Base-by-base conservation (phyloP, 2,329 filamentous ascomycete genomes). In the Emergomyces pasteurianus region DNA sequence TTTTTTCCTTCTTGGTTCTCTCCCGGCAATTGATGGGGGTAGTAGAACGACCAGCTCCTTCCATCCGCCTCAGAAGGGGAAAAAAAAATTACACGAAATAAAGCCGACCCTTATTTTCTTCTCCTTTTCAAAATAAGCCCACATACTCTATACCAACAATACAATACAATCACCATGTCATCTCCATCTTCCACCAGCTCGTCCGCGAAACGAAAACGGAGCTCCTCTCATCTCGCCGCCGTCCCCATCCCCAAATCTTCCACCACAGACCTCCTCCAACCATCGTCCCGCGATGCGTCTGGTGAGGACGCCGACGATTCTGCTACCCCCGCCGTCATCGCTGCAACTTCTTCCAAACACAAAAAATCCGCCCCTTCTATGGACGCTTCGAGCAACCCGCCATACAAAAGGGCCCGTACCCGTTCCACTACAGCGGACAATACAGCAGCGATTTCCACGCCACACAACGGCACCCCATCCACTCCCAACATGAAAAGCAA, bases 231-330 rank as follows among this genome's bases (percentile, higher is more conserved):
- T n/a, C 53, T 47, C 26, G 38, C 82, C 60, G 78, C 78, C 62
- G 82, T 80, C 63, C 75, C 77, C 58, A 74, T 78, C 64, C 77
- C 80, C 63, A 75, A 80, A 66, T 71, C 79, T 63, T 71, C 77
- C 67, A 77, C 82, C 61, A 81, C 84, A 50, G 83, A 87, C 70
- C 79, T 85, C 57, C 81, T 86, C 66, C 84, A 86, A 72, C 81
- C 88, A 42, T 90, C 88, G 21, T 92, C 89, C 42, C 84, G 88
- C 71, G 89, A 95, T 77, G 89, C 88, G 63, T 92, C 89, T 18
- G 88, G 82, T 65, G 89, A 95, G 76, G 90, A 92, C 72, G 86
- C 84, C 68, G 86, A 88, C 68, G 89, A 89, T 66, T 86, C 86
- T 18, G n/a, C n/a, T n/a, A 83, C 88, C 58, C 81, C 80, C 42